phyloP scores from a whole-genome alignment of 129 eudicot species.

The Tagetes patula region DNA sequence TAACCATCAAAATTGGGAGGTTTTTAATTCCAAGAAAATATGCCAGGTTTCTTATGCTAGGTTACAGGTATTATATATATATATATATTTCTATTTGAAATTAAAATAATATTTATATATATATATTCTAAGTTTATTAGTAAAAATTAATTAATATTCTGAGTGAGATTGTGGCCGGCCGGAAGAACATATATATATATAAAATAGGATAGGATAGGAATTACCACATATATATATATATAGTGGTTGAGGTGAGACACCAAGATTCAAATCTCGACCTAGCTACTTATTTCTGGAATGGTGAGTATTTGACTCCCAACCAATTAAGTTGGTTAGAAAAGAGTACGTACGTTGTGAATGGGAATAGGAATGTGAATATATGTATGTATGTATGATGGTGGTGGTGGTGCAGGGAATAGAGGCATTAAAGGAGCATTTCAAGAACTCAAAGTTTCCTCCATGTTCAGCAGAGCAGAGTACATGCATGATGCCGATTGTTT shows the following conservation, averaged over 20 bases:
- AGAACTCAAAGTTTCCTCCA: slow-evolving; percentile 87
- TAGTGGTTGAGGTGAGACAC: no score
- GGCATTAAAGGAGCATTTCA: slow-evolving; percentile 87
- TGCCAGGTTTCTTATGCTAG: slow-evolving; percentile 93
- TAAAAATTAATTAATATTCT: no score
- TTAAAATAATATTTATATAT: no score
- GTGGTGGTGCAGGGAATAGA: slow-evolving; percentile 55
- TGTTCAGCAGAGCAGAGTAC: slow-evolving; percentile 65
- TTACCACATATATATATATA: no score
- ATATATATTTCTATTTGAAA: not conserved
- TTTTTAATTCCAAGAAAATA: slow-evolving; percentile 88
- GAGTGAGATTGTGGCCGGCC: no score
- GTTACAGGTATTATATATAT: slow-evolving; percentile 51
- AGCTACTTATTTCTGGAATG: no score
- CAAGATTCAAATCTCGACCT: no score
- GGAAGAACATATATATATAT: no score
- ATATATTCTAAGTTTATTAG: no score
- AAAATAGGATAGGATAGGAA: no score
- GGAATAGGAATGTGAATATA: not conserved
- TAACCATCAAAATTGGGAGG: slow-evolving; percentile 88
- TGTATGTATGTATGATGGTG: not conserved
- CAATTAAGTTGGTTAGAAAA: no score
- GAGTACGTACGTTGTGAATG: not conserved
- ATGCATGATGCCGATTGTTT: slow-evolving; percentile 55
- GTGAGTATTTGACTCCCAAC: no score